Base-by-base conservation (phyloP, 495 filamentous ascomycete species). In the Aspergillus asperescens region DNA sequence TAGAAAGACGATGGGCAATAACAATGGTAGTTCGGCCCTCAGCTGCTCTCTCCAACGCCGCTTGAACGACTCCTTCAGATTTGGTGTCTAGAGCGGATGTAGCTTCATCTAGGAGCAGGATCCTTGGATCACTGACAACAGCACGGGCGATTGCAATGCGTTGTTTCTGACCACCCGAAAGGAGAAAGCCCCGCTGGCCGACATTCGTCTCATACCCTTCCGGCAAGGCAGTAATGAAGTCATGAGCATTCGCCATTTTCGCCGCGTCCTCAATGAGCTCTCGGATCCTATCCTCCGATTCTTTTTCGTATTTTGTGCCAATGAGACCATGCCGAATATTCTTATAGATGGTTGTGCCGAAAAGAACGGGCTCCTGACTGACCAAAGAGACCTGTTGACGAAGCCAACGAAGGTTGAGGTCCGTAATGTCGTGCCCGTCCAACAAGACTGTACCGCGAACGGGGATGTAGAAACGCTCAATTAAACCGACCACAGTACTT, bases 91-190 rank as follows among this genome's bases (percentile, higher is more conserved):
- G 77, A 1, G 90, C 90, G 24, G 85, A 89, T 1, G 93, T 98
- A 18, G 93, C 93, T 68, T 98, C 93, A 61, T 98, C 93, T 13
- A 98, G 82, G 3, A 98, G 73, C 0, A 98, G 77, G 61, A 98
- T 89, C 73, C 93, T 94, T n/a, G 93, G 93, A 63, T 98, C 87
- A 39, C 84, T 89, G 23, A 97, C 89, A 49, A 98, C 83, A 25
- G 91, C 92, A 60, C 93, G 82, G 7, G 93, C 92, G 68, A 87
- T 87, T 4, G 82, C 81, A 65, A 96, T 93, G 53, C 93, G 88
- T 65, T 98, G 93, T 66, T 96, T 96, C 71, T 98, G 93, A 23
- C 93, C 93, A 66, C 93, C 93, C 48, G 86, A 91, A 29, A 98
- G 77, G 34, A 96, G 69, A 67, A 95, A 95, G 10, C 93, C 93